Base-by-base conservation (phyloP, 228 moss, liverwort and hornwort species). In the Sphagnum magellanicum region DNA sequence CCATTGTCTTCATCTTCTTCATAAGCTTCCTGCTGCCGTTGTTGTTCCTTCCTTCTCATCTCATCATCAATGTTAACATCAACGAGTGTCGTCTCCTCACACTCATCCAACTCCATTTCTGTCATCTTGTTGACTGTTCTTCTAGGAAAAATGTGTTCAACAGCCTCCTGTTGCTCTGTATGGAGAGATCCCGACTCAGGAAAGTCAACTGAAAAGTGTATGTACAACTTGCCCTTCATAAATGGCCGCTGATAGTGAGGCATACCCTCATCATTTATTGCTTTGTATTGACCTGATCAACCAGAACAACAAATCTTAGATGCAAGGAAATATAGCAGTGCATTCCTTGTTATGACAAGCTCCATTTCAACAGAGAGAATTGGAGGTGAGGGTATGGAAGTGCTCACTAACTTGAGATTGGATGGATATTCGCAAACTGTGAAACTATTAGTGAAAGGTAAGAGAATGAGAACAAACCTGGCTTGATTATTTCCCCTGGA, bases 31-130 rank as follows among this genome's bases (percentile, higher is more conserved):
- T 75, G 64, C 51, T 75, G 75, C 12, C 63, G 72, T 59, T 69
- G 72, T 52, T 80, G 79, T 32, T 32, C 32, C 59, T 80, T 76
- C 72, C 75, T 69, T 59, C 72, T 80, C 79, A 80, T 80, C 65
- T 80, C 79, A 14, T 80, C 79, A 67, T 80, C 79, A 52, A 80
- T 75, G 48, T 80, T 80, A 32, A 80, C 76, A 69, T 80, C 76
- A 63, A 52, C 69, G 4, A 75, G 72, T 11, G 79, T 80, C 8
- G 79, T 80, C 48, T 80, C 79, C 70, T 80, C 79, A 14, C 79
- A 80, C 13, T 80, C 79, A 80, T 80, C 79, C 16, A 80, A 60
- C 65, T 80, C 76, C 79, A 80, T 75, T 9, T 80, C 72, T 62
- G 75, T 80, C 76, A 76, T 57, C 60, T 76, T 66, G 9, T 53